Percentiles rank a stretch among this genome's conserved stretches.
Evolutionary conservation across 208 protist species (phyloP).

Genomic region (Strigomonas galati): DNA sequence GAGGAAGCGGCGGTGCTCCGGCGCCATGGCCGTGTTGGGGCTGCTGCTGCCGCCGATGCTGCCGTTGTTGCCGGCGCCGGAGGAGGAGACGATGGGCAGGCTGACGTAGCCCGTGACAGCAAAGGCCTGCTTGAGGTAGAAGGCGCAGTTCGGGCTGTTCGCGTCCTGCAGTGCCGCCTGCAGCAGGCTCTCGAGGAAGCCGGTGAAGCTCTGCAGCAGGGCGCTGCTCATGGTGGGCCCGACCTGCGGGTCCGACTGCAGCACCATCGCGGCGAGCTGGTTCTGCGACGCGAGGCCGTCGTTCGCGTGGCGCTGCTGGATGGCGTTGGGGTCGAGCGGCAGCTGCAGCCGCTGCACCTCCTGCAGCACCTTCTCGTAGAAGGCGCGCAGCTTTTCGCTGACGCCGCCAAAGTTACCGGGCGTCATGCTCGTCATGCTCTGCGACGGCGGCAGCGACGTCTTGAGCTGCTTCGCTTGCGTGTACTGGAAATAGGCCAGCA

Average conservation of each 20-base stretch:
- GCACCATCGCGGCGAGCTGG: conserved; percentile 78
- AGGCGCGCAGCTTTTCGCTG: conserved; percentile 57
- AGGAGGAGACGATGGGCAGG: conserved; percentile 39
- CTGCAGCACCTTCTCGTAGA: conserved; percentile 61
- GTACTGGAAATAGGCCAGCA: conserved; percentile 73
- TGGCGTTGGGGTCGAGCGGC: conserved; percentile 58
- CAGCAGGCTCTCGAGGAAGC: conserved; percentile 80
- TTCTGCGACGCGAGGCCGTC: conserved; percentile 84
- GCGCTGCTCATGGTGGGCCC: conserved; percentile 42
- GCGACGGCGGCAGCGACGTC: conserved; percentile 18
- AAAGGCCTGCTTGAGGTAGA: conserved; percentile 82
- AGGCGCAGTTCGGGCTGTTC: conserved; percentile 62
- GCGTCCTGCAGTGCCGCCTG: conserved; percentile 68
- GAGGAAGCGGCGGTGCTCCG: conserved; percentile 68
- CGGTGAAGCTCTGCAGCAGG: conserved; percentile 63
- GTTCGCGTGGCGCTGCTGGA: conserved; percentile 75
- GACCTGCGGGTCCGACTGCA: conserved; percentile 46
- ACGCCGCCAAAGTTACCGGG: conserved; percentile 36
- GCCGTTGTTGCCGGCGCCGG: conserved; percentile 10
- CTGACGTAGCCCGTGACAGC: conserved; percentile 72
- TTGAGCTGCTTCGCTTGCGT: conserved; percentile 42
- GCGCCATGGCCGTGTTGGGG: conserved; percentile 11
- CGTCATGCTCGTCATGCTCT: conserved; percentile 38
- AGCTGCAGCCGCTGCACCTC: conserved; percentile 66
- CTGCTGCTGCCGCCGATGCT: conserved; percentile 9